These are phyloP conservation scores for Metschnikowia noctiluminum DNA, from an alignment of 805 yeast genomes.

Conservation along the genomic window DNA sequence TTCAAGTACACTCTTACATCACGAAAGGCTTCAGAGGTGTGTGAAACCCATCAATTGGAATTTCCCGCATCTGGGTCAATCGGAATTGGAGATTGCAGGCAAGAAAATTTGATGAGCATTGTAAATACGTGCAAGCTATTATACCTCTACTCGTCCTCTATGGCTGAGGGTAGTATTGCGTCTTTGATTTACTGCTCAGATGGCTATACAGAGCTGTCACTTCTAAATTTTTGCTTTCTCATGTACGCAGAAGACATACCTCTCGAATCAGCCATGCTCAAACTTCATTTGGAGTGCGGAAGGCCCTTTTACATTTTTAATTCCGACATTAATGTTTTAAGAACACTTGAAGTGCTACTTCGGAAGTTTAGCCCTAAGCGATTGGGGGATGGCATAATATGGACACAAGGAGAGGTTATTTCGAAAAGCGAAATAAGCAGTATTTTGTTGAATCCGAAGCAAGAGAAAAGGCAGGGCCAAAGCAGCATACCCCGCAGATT, in stretches of 20 bases:
- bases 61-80: slow-evolving; percentile 87
- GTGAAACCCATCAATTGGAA: slow-evolving; percentile 35
- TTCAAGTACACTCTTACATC: slow-evolving; percentile 31
- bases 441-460: slow-evolving; percentile 24
- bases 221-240: slow-evolving; percentile 66
- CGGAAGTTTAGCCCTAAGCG: slow-evolving; percentile 55
- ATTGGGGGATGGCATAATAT: slow-evolving; percentile 17
- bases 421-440: slow-evolving; percentile 32
- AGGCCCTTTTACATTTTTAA: slow-evolving; percentile 84
- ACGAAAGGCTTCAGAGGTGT: slow-evolving; percentile 20
- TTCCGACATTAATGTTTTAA: slow-evolving; percentile 64
- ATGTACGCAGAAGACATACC: slow-evolving; percentile 63
- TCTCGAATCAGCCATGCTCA: slow-evolving; percentile 62
- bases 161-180: slow-evolving; percentile 33
- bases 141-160: slow-evolving; percentile 35
- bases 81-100: slow-evolving; percentile 66
- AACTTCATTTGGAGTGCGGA: slow-evolving; percentile 58
- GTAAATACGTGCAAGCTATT: slow-evolving; percentile 69
- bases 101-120: slow-evolving; percentile 59
- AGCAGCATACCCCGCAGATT: slow-evolving; percentile 10
- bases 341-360: slow-evolving; percentile 61
- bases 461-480: not conserved
- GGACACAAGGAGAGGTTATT: slow-evolving; percentile 32
- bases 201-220: slow-evolving; percentile 88
- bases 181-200: slow-evolving; percentile 75